Conservation (phyloP, 768 basidiomycete genomes). For the Trametes punicea region DNA sequence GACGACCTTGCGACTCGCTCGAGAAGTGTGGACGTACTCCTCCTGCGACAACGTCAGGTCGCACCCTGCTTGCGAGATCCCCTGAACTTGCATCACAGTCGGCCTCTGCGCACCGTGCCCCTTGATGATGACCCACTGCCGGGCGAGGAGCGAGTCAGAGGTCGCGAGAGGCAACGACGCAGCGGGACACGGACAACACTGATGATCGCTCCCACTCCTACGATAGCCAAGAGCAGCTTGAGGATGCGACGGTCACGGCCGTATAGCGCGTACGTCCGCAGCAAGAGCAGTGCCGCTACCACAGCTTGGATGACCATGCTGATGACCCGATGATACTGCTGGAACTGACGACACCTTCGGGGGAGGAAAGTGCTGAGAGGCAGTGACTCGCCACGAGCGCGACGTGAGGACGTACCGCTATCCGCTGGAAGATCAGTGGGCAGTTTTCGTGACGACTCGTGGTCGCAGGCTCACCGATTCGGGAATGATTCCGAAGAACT, state of each 20-base stretch:
- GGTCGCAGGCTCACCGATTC: background rate
- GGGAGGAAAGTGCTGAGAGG: background rate
- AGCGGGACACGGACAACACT: background rate
- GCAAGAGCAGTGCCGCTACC: background rate
- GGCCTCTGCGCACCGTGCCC: background rate
- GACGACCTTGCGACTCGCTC: too few relatives aligned
- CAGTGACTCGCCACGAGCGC: too few relatives aligned
- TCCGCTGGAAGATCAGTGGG: too few relatives aligned
- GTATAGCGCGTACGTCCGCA: conserved; percentile 7
- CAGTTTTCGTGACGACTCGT: background rate
- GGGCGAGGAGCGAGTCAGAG: too few relatives aligned
- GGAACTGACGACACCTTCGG: conserved; percentile 1
- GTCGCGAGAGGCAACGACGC: background rate
- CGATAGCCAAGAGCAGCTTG: background rate
- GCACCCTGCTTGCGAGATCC: background rate
- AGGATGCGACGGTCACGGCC: conserved; percentile 1
- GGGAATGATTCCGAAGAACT: conserved; percentile 4
- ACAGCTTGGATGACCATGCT: conserved; percentile 1
- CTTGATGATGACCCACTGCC: background rate
- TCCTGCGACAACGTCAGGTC: background rate
- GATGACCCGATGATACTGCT: conserved; percentile 6
- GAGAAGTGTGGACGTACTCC: background rate
- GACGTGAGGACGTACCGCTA: too few relatives aligned
- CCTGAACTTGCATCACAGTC: background rate
- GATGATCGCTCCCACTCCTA: background rate